Percentiles rank a stretch among this genome's conserved stretches.
Evolutionary conservation across 164 flowering plant genomes (phyloP).

Genomic region (Paratinospora sagittata): DNA sequence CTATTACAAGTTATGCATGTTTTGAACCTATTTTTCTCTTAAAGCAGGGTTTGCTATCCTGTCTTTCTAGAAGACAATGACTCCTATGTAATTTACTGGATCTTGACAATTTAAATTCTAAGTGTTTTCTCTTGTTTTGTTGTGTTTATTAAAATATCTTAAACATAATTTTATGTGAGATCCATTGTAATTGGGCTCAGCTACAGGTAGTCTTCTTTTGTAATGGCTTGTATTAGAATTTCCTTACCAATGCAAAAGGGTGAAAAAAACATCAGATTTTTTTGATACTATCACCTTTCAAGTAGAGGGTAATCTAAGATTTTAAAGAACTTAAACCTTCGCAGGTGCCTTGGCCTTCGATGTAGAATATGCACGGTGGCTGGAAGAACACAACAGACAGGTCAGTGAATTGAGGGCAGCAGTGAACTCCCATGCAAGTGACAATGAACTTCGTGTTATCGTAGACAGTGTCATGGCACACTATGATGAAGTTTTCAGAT

Average conservation of each 20-base stretch:
- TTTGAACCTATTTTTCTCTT: not conserved
- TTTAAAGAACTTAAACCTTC: not conserved
- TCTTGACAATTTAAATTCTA: too few species aligned
- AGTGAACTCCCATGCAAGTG: conserved; percentile 74
- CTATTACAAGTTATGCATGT: not conserved
- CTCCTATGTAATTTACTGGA: not conserved
- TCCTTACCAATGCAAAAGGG: too few species aligned
- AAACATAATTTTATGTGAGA: too few species aligned
- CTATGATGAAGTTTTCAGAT: conserved; percentile 62
- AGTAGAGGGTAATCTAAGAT: too few species aligned
- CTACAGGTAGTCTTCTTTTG: too few species aligned
- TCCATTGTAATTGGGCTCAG: too few species aligned
- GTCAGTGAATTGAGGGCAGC: conserved; percentile 71
- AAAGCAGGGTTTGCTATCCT: not conserved
- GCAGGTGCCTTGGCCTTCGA: conserved; percentile 82
- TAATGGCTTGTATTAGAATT: too few species aligned
- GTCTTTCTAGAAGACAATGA: not conserved
- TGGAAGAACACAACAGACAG: conserved; percentile 74
- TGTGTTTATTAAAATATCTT: too few species aligned
- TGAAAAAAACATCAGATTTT: too few species aligned
- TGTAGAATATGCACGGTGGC: conserved; percentile 77
- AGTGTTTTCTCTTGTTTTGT: too few species aligned
- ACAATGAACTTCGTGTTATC: conserved; percentile 61
- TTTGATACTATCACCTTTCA: too few species aligned
- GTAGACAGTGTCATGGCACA: conserved; percentile 58